These are phyloP conservation scores for Teratosphaeria epicoccoides DNA, from an alignment of 2,329 filamentous ascomycete genomes.

Conservation along the genomic window DNA sequence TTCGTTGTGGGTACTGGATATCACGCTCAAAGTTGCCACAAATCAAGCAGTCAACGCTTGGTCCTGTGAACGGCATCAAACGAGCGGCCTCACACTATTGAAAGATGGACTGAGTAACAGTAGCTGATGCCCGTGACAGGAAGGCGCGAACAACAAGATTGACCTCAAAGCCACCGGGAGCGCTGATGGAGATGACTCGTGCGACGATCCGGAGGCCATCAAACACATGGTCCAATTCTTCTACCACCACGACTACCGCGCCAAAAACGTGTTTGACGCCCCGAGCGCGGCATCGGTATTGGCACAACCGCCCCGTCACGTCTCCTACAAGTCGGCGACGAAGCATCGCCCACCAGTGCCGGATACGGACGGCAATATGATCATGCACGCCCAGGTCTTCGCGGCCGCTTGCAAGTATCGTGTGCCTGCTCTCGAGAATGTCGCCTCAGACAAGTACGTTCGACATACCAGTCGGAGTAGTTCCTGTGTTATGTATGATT, in stretches of 20 bases:
- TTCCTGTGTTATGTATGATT: slow-evolving; percentile 18
- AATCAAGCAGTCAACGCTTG: background rate
- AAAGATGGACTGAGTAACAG: background rate
- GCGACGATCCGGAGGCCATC: slow-evolving; percentile 17
- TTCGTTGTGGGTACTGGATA: slow-evolving; percentile 4
- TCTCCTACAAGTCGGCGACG: background rate
- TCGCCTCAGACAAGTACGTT: slow-evolving; percentile 31
- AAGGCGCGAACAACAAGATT: slow-evolving; percentile 10
- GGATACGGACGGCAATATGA: background rate
- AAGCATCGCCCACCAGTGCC: background rate
- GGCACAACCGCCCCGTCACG: background rate
- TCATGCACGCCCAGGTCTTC: slow-evolving; percentile 32
- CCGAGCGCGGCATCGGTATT: background rate
- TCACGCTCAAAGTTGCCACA: too few relatives aligned
- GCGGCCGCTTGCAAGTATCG: slow-evolving; percentile 35
- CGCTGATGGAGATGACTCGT: slow-evolving; percentile 8
- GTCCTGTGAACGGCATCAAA: too few relatives aligned
- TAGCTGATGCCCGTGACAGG: slow-evolving; percentile 3
- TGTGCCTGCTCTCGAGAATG: slow-evolving; percentile 29
- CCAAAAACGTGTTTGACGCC: background rate
- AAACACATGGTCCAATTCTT: slow-evolving; percentile 20
- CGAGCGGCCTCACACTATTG: too few relatives aligned
- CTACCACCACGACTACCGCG: slow-evolving; percentile 19
- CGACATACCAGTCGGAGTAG: too few relatives aligned
- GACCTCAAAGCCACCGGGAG: slow-evolving; percentile 7